Evolutionary conservation across 176 grass and related monocot species (phyloP).

Genomic region (Triticum timopheevii): DNA sequence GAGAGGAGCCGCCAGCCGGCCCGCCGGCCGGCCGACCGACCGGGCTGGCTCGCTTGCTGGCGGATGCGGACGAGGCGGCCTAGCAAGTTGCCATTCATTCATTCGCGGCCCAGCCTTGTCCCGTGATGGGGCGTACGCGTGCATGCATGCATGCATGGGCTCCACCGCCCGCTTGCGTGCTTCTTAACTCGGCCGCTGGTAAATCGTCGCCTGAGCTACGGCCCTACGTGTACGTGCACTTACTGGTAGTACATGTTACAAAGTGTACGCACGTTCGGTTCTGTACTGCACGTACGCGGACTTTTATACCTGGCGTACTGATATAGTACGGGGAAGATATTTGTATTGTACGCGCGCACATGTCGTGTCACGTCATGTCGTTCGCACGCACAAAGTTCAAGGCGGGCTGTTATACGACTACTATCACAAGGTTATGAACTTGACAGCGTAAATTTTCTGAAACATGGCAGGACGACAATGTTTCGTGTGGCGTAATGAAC

Average conservation of each 20-base stretch:
- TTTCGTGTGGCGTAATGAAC: neutral
- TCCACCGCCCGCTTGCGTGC: neutral
- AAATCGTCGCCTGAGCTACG: neutral
- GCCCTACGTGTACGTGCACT: too few species aligned
- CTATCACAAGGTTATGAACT: neutral
- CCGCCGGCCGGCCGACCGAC: neutral
- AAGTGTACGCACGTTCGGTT: neutral
- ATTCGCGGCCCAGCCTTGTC: neutral
- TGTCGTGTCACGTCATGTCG: neutral
- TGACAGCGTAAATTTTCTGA: neutral
- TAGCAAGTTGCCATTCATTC: conserved; percentile 19
- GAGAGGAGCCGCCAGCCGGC: conserved; percentile 6
- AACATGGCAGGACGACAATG: neutral
- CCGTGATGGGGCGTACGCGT: neutral
- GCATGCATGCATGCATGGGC: neutral
- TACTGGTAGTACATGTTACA: too few species aligned
- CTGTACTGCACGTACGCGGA: neutral
- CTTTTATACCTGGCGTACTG: neutral
- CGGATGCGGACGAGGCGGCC: conserved; percentile 31
- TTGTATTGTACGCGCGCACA: neutral
- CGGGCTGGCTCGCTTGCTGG: neutral
- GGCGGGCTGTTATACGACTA: too few species aligned
- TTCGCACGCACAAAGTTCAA: neutral
- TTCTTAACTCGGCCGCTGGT: neutral
- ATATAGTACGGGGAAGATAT: neutral